Evolutionary conservation across 805 yeast species (phyloP).

Genomic region (Isabelozyma gotoi): DNA sequence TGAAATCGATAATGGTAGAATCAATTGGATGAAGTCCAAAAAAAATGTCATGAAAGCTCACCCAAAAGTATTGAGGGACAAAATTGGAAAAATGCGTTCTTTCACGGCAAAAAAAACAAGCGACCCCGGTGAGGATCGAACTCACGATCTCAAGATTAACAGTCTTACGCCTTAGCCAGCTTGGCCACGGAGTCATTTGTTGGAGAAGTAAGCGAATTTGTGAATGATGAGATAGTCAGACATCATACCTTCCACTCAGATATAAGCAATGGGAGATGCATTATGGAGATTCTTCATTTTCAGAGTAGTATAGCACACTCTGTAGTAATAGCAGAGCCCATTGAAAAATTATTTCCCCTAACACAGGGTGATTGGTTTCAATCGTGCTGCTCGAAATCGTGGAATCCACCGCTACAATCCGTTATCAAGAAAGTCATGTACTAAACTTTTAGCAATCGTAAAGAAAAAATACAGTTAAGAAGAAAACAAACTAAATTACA

Average conservation of each 20-base stretch:
- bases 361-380: too few species aligned
- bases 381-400: too few species aligned
- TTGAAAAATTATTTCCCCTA: too few species aligned
- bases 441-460: slow-evolving; percentile 1
- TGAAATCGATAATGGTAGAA: not conserved
- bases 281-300: too few species aligned
- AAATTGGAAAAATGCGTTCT: not conserved
- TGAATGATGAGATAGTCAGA: too few species aligned
- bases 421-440: too few species aligned
- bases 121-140: slow-evolving; percentile 28
- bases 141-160: slow-evolving; percentile 26
- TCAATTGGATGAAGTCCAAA: not conserved
- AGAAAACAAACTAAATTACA: slow-evolving; percentile 1
- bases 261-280: too few species aligned
- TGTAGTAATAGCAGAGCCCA: too few species aligned
- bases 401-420: too few species aligned
- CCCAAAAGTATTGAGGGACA: not conserved
- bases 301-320: too few species aligned
- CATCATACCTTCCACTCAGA: too few species aligned
- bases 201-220: not conserved
- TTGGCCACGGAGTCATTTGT: slow-evolving; percentile 26
- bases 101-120: slow-evolving; percentile 5
- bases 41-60: not conserved
- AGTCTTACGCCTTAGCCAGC: slow-evolving; percentile 29
- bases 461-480: not conserved